Base-by-base conservation (phyloP, 2,329 filamentous ascomycete genomes). In the Davidsoniella virescens region DNA sequence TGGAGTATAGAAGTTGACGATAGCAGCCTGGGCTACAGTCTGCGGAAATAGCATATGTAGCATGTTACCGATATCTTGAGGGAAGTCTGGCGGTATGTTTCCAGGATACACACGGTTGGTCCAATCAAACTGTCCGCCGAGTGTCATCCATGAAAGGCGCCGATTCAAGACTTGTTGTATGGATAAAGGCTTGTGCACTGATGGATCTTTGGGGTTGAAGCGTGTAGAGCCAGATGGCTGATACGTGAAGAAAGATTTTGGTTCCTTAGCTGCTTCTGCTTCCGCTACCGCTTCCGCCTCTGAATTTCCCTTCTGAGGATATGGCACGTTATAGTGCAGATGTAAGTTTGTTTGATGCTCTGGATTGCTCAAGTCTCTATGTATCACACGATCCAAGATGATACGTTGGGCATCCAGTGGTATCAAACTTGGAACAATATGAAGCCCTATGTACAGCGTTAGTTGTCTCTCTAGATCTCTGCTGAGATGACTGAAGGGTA, bases 91-190 rank as follows among this genome's bases (percentile, higher is more conserved):
- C 1, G 84, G 80, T 3, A 62, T 54, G n/a, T 73, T 70, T 8
- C 69, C 62, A 0, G 88, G 87, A 60, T 96, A 96, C 10, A 76
- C 67, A 56, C 94, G 88, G 51, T 78, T 76, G 0, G 87, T 93
- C 92, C 90, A 96, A 67, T 96, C 85, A 63, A 96, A 96, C 63
- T 96, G 92, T 0, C 87, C 90, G 46, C 92, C 92, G 2, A 98
- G 75, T 0, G 90, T 96, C 40, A 93, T 76, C 92, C 92, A 98
- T 57, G 90, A 86, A 20, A 96, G 73, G 54, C 85, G 88, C 55
- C 81, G 83, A 52, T 80, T 76, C 41, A 96, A 70, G 26, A 90
- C 76, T 59, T 81, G 80, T 45, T 75, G 69, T 49, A 84, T 69
- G 2, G 76, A 73, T 8, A 95, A 68, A 2, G 85, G 72, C 54